These are phyloP conservation scores for Calocera viscosa DNA, from an alignment of 768 basidiomycete species.

Conservation along the genomic window DNA sequence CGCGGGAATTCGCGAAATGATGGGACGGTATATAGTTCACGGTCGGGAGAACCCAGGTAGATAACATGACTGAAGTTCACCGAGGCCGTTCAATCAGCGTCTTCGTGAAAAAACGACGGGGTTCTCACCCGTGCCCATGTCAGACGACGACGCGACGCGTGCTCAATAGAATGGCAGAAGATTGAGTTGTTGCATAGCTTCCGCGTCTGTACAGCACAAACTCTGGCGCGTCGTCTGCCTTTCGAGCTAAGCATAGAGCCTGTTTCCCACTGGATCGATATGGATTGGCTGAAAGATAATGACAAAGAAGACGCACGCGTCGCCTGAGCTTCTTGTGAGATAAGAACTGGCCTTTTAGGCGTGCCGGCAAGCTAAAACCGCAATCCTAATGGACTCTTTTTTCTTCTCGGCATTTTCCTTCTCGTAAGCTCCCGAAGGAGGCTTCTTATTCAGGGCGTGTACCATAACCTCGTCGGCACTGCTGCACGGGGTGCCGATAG, in stretches of 20 bases:
- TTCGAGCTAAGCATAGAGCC: too few species aligned
- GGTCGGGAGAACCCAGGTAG: not conserved
- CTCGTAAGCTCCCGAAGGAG: not conserved
- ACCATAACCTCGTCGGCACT: not conserved
- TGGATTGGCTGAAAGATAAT: not conserved
- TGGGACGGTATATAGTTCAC: not conserved
- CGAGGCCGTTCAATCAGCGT: not conserved
- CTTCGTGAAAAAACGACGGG: not conserved
- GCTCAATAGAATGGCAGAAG: too few species aligned
- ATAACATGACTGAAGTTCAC: not conserved
- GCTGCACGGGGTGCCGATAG: not conserved
- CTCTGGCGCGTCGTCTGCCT: too few species aligned
- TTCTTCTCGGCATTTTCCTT: not conserved
- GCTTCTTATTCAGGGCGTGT: not conserved
- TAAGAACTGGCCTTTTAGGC: not conserved
- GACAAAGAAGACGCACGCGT: not conserved
- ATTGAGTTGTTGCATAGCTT: too few species aligned
- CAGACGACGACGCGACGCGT: not conserved
- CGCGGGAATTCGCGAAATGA: not conserved
- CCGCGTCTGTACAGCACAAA: too few species aligned
- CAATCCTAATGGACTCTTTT: not conserved
- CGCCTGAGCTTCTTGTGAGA: not conserved
- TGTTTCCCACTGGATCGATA: too few species aligned
- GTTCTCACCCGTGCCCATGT: not conserved
- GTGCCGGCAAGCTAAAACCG: slow-evolving; percentile 1